Evolutionary conservation across 495 filamentous ascomycete genomes (phyloP), one percentile per base, ranked within the genome.

Genomic region (Talaromyces nanjingensis): DNA sequence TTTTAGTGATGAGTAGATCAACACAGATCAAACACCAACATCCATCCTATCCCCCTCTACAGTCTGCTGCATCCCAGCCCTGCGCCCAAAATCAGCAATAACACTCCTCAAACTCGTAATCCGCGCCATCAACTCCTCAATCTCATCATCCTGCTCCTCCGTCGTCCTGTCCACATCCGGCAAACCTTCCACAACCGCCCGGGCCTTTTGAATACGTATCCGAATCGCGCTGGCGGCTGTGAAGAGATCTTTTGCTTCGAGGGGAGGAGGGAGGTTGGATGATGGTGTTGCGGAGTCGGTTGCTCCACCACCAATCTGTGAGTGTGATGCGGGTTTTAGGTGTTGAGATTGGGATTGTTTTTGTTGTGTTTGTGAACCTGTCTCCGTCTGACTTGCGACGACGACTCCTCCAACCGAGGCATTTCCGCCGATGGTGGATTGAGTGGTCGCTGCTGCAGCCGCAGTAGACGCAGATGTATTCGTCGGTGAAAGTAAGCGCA

Each of bases 61-160:
- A 8, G 22, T 33, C 37, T 45, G 24, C 54, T 27, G 18, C 8
- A 54, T 55, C 24, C 62, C 66, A 18, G 77, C 75, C 47, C 75
- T 71, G 18, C 42, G 69, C n/a, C 77, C 76, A 71, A 81, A 77
- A 62, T 79, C 79, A 39, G 71, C 65, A 49, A 81, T 73, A 53
- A 88, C 81, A 37, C 78, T 79, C 33, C 80, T 80, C 76, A 92
- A 83, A 63, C 76, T 79, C 63, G 73, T 72, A 64, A 90, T 83
- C 63, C 82, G 78, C 62, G 83, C 87, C 76, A 93, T 87, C 53
- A 97, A 80, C 69, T 88, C 86, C 54, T 66, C 66, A 54, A 97
- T 92, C 80, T 97, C 93, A 47, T 75, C 82, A 65, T 91, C 83
- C 77, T 97, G 92, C 70, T 97, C 91, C 55, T 82, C 77, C 2